Base-by-base conservation (phyloP, 192 early-diverging fungal species). In the Podila minutissima region DNA sequence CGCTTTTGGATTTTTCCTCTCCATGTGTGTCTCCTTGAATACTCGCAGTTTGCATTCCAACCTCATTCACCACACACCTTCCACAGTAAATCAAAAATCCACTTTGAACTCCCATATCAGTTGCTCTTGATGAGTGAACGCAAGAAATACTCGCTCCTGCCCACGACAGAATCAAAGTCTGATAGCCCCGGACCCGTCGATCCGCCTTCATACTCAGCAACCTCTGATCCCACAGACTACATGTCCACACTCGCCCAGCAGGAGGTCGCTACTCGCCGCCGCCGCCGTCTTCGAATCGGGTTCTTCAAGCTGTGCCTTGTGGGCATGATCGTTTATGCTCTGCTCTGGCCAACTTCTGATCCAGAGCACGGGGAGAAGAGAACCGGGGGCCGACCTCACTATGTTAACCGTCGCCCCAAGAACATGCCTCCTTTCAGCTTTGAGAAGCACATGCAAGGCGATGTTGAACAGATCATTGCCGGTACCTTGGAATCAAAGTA, bases 401-500 rank as follows among this genome's bases (percentile, higher is more conserved):
- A 49, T 38, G 22, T 24, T 7, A 48, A 41, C 6, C 33, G 49
- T 13, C 33, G 26, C 22, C 62, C 62, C 29, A 32, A n/a, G 9
- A 37, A 59, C 11, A 50, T 31, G 20, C 65, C 53, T 1, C 17
- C 53, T 20, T n/a, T 29, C 53, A n/a, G 41, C n/a, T 74, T 74
- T 46, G 66, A 55, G 20, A 68, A 62, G 37, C 66, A 74, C 55
- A 74, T 74, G 73, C 26, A 68, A 31, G 32, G 33, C 20, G 66
- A 67, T 22, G 50, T 74, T n/a, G 66, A 74, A 20, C 59, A 74
- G 37, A 49, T 74, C 22, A 65, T 74, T 33, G 59, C 61, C 10
- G 73, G 73, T 6, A 68, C 33, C 17, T 60, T 68, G 10, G 73
- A 74, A 22, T 74, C 73, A 3, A 68, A 53, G 73, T 74, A 74